Evolutionary conservation across 768 basidiomycete genomes (phyloP).

Genomic region (Mycena indigotica): DNA sequence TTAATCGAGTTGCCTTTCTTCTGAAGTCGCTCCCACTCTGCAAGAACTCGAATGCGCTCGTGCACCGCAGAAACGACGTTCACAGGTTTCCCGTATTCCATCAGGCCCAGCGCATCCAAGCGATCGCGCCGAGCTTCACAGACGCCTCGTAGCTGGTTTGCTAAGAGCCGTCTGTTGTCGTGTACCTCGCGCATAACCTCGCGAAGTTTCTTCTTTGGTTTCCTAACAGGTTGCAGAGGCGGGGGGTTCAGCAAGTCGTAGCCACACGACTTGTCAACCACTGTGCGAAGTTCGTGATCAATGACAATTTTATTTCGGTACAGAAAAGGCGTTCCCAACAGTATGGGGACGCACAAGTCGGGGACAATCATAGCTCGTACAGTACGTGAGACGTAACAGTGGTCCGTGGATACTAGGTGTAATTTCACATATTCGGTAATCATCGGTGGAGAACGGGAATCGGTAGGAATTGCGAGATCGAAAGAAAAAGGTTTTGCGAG

Average conservation of each 20-base stretch:
- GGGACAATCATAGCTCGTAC: neutral
- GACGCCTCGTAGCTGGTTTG: neutral
- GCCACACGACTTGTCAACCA: neutral
- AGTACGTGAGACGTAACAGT: neutral
- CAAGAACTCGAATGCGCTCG: constrained; percentile 2
- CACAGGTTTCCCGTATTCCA: neutral
- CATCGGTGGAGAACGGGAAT: neutral
- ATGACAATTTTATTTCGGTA: neutral
- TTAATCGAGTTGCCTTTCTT: neutral
- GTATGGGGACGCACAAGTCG: neutral
- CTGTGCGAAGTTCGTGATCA: neutral
- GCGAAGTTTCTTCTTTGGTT: neutral
- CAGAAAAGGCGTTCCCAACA: constrained; percentile 6
- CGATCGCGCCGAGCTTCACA: neutral
- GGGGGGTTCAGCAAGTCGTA: constrained; percentile 5
- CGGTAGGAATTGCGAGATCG: neutral
- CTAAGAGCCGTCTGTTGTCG: neutral
- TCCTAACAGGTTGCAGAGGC: neutral
- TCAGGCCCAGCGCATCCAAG: neutral
- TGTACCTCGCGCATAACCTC: neutral
- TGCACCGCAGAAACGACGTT: constrained; percentile 3
- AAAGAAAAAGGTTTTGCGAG: neutral
- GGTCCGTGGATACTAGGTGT: neutral
- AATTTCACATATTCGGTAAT: constrained; percentile 7
- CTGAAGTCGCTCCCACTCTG: neutral